A percentile compares a stretch with the other conserved stretches of the same genome.
Evolutionary conservation across 2,329 filamentous ascomycete genomes (phyloP).

Genomic region (Alternaria postmessia): DNA sequence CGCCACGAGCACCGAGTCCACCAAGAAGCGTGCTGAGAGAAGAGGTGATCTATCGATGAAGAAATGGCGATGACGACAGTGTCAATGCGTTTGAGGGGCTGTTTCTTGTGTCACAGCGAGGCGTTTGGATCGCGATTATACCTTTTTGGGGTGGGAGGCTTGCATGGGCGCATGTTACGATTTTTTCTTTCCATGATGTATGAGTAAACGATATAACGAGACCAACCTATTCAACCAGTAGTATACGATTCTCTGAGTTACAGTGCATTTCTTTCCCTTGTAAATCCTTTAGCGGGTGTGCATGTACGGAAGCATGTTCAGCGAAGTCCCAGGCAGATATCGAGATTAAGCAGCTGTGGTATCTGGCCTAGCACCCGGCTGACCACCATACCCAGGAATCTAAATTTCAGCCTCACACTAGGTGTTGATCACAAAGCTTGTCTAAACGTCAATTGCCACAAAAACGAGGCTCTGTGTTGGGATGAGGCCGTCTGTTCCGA

Average conservation of each 20-base stretch:
- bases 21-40: constrained; percentile 22
- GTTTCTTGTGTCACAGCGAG: not conserved
- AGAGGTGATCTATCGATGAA: constrained; percentile 28
- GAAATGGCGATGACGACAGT: no score
- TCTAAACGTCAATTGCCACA: constrained; percentile 3
- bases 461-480: not conserved
- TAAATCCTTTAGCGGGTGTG: not conserved
- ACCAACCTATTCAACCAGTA: not conserved
- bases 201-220: constrained; percentile 2
- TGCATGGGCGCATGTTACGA: not conserved
- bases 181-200: not conserved
- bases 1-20: constrained; percentile 25
- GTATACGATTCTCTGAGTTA: not conserved
- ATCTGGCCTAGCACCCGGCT: not conserved
- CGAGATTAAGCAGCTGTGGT: not conserved
- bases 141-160: not conserved
- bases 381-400: not conserved
- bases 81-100: not conserved
- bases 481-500: constrained; percentile 1
- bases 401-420: not conserved
- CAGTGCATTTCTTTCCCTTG: not conserved
- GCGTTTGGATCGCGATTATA: constrained; percentile 1
- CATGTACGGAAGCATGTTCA: not conserved
- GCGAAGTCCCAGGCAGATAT: not conserved
- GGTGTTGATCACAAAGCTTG: constrained; percentile 5